Percentiles rank a stretch among this genome's conserved stretches.
Conservation (phyloP, 805 yeast genomes). For the Scheffersomyces coipomensis region DNA sequence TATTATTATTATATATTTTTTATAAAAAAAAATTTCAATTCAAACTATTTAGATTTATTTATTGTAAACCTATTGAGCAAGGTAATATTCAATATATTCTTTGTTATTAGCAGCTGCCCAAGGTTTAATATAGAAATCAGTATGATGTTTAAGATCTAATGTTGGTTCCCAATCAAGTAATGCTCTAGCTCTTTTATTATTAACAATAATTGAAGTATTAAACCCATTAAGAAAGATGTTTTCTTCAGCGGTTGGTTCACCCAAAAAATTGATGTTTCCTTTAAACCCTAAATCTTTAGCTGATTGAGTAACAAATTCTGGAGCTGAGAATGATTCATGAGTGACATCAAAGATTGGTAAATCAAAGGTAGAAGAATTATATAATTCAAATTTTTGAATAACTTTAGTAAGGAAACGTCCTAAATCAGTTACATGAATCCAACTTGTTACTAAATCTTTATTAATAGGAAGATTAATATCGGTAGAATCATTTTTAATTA, state of each 20-base stretch:
- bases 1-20: not conserved
- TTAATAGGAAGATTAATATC: not conserved
- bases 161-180: not conserved
- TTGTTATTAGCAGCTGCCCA: not conserved
- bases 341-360: conserved; percentile 2
- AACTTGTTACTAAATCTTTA: not conserved
- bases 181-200: not conserved
- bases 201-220: not conserved
- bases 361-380: not conserved
- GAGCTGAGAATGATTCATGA: not conserved
- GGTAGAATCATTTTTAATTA: not conserved
- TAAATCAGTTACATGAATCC: conserved; percentile 1
- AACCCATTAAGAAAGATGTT: conserved; percentile 1
- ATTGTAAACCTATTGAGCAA: not conserved
- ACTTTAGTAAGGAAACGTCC: not conserved
- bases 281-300: conserved; percentile 2
- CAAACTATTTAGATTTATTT: not conserved
- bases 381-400: not conserved
- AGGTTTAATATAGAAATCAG: not conserved
- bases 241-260: not conserved
- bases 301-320: not conserved
- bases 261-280: conserved; percentile 2
- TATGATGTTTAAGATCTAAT: not conserved
- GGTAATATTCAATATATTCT: not conserved
- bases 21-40: too few species aligned